These are phyloP conservation scores for Chlorociboria aeruginascens DNA, from an alignment of 495 filamentous ascomycete genomes.

Conservation along the genomic window DNA sequence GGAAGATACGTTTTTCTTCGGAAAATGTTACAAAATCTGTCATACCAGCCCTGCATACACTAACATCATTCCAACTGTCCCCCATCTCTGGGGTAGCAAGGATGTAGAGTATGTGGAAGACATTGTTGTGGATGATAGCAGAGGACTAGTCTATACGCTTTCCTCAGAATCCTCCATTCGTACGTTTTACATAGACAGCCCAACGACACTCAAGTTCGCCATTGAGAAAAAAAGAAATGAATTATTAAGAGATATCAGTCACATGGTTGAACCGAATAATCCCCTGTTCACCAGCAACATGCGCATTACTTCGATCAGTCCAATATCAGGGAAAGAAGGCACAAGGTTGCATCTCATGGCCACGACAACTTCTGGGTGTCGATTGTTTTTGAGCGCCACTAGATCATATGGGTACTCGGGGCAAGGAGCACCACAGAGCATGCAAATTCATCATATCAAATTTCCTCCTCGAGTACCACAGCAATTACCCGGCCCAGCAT, in stretches of 20 bases:
- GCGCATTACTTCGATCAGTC: slow-evolving; percentile 68
- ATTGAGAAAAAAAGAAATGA: slow-evolving; percentile 43
- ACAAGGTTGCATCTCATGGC: slow-evolving; percentile 80
- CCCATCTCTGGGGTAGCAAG: slow-evolving; percentile 34
- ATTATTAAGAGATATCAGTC: slow-evolving; percentile 52
- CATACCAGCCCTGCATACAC: slow-evolving; percentile 70
- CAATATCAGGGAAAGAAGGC: slow-evolving; percentile 70
- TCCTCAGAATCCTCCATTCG: slow-evolving; percentile 76
- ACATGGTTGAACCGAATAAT: slow-evolving; percentile 55
- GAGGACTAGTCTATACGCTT: slow-evolving; percentile 80
- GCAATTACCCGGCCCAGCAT: slow-evolving; percentile 18
- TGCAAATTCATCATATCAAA: slow-evolving; percentile 92
- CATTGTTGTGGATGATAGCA: slow-evolving; percentile 78
- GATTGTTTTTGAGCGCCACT: slow-evolving; percentile 85
- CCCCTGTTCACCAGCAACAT: slow-evolving; percentile 55
- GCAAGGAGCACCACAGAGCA: slow-evolving; percentile 71
- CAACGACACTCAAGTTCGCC: slow-evolving; percentile 36
- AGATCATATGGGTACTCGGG: slow-evolving; percentile 55
- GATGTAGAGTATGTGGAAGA: slow-evolving; percentile 51
- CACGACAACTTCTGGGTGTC: slow-evolving; percentile 78
- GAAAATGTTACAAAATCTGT: slow-evolving; percentile 68
- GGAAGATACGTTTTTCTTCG: slow-evolving; percentile 91
- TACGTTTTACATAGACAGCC: slow-evolving; percentile 62
- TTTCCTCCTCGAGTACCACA: slow-evolving; percentile 57
- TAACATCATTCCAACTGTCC: slow-evolving; percentile 45